Evolutionary conservation across 1,284 basidiomycete genomes (phyloP).

Genomic region (Malassezia brasiliensis): DNA sequence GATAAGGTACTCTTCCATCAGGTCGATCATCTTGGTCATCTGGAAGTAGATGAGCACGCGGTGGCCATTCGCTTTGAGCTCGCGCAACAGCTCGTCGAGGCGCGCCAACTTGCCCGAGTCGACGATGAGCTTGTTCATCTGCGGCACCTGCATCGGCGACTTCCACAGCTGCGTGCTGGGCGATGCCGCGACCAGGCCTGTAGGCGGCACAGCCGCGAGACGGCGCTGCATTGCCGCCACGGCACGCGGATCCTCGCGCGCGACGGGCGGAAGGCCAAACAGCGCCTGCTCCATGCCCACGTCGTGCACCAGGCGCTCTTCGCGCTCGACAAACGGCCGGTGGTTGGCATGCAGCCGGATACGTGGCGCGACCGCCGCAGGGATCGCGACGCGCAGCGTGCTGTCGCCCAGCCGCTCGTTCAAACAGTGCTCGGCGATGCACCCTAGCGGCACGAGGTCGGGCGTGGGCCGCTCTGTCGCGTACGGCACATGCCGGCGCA

Average conservation of each 20-base stretch:
- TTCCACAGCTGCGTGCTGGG: conserved; percentile 67
- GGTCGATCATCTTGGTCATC: conserved; percentile 99
- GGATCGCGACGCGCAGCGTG: conserved; percentile 69
- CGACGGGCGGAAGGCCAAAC: conserved; percentile 69
- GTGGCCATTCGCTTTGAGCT: conserved; percentile 86
- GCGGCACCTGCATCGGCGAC: conserved; percentile 82
- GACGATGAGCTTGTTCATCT: conserved; percentile 87
- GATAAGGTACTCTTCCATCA: conserved; percentile 98
- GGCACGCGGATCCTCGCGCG: conserved; percentile 59
- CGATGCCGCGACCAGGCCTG: conserved; percentile 64
- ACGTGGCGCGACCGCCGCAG: conserved; percentile 72
- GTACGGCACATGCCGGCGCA: conserved; percentile 40
- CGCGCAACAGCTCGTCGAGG: conserved; percentile 75
- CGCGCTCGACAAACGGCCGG: conserved; percentile 67
- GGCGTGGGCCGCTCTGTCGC: conserved; percentile 33
- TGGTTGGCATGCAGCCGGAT: conserved; percentile 66
- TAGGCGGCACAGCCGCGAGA: conserved; percentile 59
- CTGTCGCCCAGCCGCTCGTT: conserved; percentile 70
- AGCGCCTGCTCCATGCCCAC: conserved; percentile 64
- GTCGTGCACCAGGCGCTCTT: conserved; percentile 54
- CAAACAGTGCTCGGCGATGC: conserved; percentile 61
- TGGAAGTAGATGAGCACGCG: conserved; percentile 97
- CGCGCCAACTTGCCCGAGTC: conserved; percentile 94
- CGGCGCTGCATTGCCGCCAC: conserved; percentile 54
- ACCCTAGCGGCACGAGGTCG: conserved; percentile 55